Base-by-base conservation (phyloP, 805 yeast genomes). In the Kodamaea jinghongensis region DNA sequence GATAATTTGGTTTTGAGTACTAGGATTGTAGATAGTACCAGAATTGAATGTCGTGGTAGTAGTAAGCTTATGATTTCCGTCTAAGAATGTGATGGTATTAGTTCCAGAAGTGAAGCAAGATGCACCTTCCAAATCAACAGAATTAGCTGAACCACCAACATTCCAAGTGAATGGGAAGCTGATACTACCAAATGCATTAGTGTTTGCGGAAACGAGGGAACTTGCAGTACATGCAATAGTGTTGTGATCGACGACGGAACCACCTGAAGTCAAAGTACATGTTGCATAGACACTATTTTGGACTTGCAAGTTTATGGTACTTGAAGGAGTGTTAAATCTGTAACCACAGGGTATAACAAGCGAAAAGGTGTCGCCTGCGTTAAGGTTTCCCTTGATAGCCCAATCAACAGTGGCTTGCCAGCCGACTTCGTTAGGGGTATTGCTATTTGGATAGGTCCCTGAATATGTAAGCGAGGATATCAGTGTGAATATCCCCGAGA, bases 121-220 rank as follows among this genome's bases (percentile, higher is more conserved):
- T 6, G 65, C 47, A 37, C 40, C 49, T 22, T 45, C 25, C 27
- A 54, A 28, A 39, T 60, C 58, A 6, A 25, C 26, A 9, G 28
- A 16, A 4, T 15, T 17, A 8, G 39, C 40, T 3, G 41, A 27
- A 4, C 37, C 38, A 20, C 50, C 50, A 3, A 38, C 36, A 28
- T 50, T 52, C 37, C 58, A 60, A 6, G 55, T 31, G 26, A 58
- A 17, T 10, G 62, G 60, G 36, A 60, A 49, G 9, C n/a, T 22
- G 2, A 44, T 29, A 13, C 39, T 23, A 22, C 52, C 51, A 3
- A n/a, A 10, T 3, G 39, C 39, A 15, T 26, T 20, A 9, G 42
- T 31, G 23, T 10, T 17, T 2, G 42, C 4, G 7, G 13, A 17
- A 23, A 48, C 36, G 3, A 13, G 6, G 12, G 5, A 12, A 5